A percentile compares a stretch with the other conserved stretches of the same genome.
Conservation (phyloP, 768 basidiomycete genomes). For the Dacryopinax primogenitus region DNA sequence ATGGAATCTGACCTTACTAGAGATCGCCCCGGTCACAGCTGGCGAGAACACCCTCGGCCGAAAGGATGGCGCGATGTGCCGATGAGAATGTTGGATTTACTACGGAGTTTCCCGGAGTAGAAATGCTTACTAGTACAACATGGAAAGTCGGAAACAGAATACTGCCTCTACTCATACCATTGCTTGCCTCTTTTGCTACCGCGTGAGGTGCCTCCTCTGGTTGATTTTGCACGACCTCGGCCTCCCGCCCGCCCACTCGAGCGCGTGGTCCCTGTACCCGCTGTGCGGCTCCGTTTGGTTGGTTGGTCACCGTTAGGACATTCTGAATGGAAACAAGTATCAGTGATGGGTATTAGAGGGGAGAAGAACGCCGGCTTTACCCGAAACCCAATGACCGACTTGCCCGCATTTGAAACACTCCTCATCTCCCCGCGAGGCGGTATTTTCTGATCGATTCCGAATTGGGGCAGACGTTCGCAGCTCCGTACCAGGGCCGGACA, state of each 20-base stretch:
- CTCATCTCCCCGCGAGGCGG: neutral
- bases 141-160: neutral
- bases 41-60: constrained; percentile 6
- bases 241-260: constrained; percentile 11
- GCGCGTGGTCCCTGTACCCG: constrained; percentile 8
- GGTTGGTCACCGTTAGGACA: constrained; percentile 10
- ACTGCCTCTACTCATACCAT: neutral
- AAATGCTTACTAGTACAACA: constrained; percentile 3
- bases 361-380: neutral
- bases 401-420: constrained; percentile 14
- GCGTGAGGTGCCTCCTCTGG: constrained; percentile 3
- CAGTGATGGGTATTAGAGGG: neutral
- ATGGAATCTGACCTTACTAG: neutral
- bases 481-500: neutral
- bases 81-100: neutral
- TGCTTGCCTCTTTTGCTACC: constrained; percentile 10
- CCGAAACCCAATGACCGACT: constrained; percentile 11
- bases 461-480: constrained; percentile 12
- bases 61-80: neutral
- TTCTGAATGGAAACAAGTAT: neutral
- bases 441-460: constrained; percentile 5
- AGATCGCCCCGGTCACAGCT: neutral
- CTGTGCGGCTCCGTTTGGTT: constrained; percentile 2
- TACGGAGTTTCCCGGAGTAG: neutral
- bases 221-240: neutral